Evolutionary conservation across 371 early-diverging fungal genomes (phyloP).

Genomic region (Choanephora cucurbitarum): DNA sequence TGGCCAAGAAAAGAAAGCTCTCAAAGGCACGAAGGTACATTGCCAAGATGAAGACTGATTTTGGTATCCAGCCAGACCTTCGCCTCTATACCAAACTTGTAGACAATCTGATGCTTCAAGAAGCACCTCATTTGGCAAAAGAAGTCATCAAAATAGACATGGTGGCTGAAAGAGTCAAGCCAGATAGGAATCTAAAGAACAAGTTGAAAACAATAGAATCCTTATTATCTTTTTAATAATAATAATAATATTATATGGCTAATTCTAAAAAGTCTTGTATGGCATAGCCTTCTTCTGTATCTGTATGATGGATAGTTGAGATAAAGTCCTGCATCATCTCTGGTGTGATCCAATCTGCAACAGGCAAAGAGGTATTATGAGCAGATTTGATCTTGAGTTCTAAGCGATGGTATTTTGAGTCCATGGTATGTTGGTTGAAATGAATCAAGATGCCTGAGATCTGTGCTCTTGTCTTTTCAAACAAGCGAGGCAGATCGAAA

Average conservation of each 20-base stretch:
- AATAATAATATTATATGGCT: constrained; percentile 6
- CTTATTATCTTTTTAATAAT: neutral
- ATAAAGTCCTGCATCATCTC: constrained; percentile 29
- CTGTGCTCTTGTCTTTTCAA: constrained; percentile 33
- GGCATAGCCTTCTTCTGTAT: constrained; percentile 18
- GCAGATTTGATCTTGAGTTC: constrained; percentile 17
- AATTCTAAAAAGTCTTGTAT: constrained; percentile 18
- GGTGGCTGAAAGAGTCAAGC: neutral
- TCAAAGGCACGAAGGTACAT: constrained; percentile 32
- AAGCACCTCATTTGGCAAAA: constrained; percentile 21
- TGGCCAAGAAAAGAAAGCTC: constrained; percentile 31
- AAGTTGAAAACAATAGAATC: constrained; percentile 7
- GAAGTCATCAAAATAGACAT: constrained; percentile 24
- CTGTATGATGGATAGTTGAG: constrained; percentile 13
- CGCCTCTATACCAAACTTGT: constrained; percentile 33
- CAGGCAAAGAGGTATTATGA: neutral
- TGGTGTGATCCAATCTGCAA: constrained; percentile 18
- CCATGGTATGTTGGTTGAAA: constrained; percentile 26
- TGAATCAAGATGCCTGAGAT: constrained; percentile 27
- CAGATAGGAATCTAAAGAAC: neutral
- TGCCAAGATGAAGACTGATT: constrained; percentile 27
- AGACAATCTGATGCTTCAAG: constrained; percentile 23
- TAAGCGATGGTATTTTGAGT: constrained; percentile 12
- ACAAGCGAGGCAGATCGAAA: constrained; percentile 19
- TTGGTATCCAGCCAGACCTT: constrained; percentile 19